Base-by-base conservation (phyloP, 495 filamentous ascomycete species). In the Daldinia loculata region DNA sequence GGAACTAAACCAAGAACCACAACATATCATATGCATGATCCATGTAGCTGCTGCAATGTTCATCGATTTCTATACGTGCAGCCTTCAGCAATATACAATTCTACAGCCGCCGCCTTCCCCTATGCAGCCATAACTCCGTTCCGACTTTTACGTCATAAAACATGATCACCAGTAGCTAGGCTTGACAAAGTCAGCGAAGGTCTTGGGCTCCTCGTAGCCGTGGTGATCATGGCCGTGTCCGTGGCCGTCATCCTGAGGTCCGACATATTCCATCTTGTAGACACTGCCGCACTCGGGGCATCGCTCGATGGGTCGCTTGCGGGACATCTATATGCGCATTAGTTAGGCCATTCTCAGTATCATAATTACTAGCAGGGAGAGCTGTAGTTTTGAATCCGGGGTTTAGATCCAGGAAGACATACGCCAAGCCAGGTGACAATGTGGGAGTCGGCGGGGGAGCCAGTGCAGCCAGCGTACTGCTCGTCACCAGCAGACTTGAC, bases 391-490 rank as follows among this genome's bases (percentile, higher is more conserved):
- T 32, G 34, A 29, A 41, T 29, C 14, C 36, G 15, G n/a, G 15
- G 19, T 6, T 39, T 30, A 19, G 27, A 41, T 30, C 38, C 17
- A 3, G 24, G 29, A 36, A 30, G n/a, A 83, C 91, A 67, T 89
- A 97, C 92, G 32, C 89, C 90, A 70, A 97, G 86, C 95, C 95
- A 99, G 82, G 89, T 89, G 68, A 92, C 91, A 75, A 84, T 82
- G 86, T 99, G 95, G 34, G 92, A 94, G 85, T 98, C 96, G 74
- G 85, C 95, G 32, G 95, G 95, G 80, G 73, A 92, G 75, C 95
- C 95, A 72, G 95, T 98, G 90, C 95, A 99, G 78, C 95, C 95
- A 78, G 91, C 89, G 82, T 94, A 97, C 83, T 97, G 94, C 87
- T 99, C 96, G 66, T 97, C 92, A 80, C 95, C 95, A 73, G 90